A percentile compares a stretch with the other conserved stretches of the same genome.
Evolutionary conservation across 2,329 filamentous ascomycete genomes (phyloP).

Genomic region (Ustilaginoidea virens): DNA sequence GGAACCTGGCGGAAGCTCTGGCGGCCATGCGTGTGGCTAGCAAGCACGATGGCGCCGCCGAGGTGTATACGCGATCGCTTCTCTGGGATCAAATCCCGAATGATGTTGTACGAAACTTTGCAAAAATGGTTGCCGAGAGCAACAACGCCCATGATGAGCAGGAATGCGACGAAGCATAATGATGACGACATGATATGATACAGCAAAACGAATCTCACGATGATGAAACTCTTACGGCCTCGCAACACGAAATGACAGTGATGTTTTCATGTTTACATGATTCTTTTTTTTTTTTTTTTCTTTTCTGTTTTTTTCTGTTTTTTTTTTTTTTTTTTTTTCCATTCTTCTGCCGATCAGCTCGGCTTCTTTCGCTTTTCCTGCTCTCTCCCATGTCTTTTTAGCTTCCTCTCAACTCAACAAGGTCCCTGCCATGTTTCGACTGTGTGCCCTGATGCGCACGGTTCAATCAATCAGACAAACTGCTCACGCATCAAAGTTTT

Average conservation of each 20-base stretch:
- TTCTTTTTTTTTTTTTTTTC: conserved; percentile 5
- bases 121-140: conserved; percentile 73
- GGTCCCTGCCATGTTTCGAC: no score
- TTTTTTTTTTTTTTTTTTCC: conserved; percentile 5
- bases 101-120: conserved; percentile 86
- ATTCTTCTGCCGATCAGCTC: neutral
- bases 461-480: conserved; percentile 4
- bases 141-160: conserved; percentile 31
- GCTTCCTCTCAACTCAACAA: no score
- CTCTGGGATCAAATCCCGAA: conserved; percentile 89
- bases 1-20: conserved; percentile 67
- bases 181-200: conserved; percentile 19
- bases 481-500: conserved; percentile 5
- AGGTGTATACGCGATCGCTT: conserved; percentile 83
- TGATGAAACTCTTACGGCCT: conserved; percentile 15
- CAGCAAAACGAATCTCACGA: conserved; percentile 19
- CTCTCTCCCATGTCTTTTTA: no score
- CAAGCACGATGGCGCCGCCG: conserved; percentile 57
- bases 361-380: neutral
- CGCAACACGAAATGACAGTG: conserved; percentile 14
- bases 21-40: conserved; percentile 57
- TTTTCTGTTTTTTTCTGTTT: conserved; percentile 1
- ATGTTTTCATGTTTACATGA: neutral
- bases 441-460: neutral
- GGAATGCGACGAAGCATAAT: conserved; percentile 26